These are phyloP conservation scores for Penicillium mononematosum DNA, from an alignment of 495 filamentous ascomycete genomes.

Conservation along the genomic window DNA sequence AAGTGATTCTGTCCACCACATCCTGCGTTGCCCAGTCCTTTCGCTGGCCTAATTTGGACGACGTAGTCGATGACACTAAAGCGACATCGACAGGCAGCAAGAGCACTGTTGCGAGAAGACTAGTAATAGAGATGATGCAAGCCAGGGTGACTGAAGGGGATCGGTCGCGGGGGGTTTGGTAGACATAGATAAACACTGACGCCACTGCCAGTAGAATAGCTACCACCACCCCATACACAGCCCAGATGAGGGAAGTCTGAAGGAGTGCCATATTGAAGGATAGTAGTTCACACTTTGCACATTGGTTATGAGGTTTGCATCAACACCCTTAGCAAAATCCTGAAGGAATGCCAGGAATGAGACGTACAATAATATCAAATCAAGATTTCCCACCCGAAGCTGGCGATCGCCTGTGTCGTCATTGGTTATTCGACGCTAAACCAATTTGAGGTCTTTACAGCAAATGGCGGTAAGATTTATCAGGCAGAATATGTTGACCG, in stretches of 20 bases:
- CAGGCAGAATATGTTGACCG: not conserved
- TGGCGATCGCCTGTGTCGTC: slow-evolving; percentile 13
- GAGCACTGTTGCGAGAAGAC: slow-evolving; percentile 87
- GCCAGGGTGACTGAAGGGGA: slow-evolving; percentile 76
- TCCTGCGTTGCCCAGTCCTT: slow-evolving; percentile 92
- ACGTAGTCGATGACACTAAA: slow-evolving; percentile 83
- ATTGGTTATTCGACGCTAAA: slow-evolving; percentile 1
- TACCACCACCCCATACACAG: slow-evolving; percentile 81
- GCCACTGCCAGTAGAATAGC: slow-evolving; percentile 67
- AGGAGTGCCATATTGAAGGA: slow-evolving; percentile 61
- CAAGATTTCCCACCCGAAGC: not conserved
- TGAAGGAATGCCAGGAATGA: not conserved
- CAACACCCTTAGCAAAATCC: not conserved
- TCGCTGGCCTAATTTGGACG: slow-evolving; percentile 70
- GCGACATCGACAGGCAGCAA: slow-evolving; percentile 95
- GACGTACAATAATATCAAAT: not conserved
- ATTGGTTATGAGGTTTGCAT: not conserved
- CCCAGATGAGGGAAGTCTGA: slow-evolving; percentile 85
- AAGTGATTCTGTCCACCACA: slow-evolving; percentile 70
- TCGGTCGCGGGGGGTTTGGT: slow-evolving; percentile 85
- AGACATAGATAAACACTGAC: slow-evolving; percentile 77
- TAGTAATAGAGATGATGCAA: slow-evolving; percentile 78
- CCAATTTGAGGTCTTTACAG: not conserved
- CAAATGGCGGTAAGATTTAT: not conserved
- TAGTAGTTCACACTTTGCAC: slow-evolving; percentile 2